phyloP scores from a whole-genome alignment of 495 filamentous ascomycete genomes.

The Oleoguttula mirabilis region DNA sequence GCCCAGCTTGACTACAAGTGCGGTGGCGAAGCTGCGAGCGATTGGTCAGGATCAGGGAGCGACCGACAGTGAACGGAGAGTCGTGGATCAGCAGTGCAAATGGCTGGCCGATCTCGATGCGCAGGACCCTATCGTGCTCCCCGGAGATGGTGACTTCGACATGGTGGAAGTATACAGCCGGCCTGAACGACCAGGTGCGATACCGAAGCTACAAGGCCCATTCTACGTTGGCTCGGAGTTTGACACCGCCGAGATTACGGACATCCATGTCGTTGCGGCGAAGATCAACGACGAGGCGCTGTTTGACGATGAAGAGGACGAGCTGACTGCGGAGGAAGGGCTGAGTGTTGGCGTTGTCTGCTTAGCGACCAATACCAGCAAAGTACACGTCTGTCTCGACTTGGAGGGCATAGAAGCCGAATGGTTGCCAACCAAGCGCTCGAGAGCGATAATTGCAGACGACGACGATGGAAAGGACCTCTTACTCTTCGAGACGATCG shows the following conservation, averaged over 20 bases:
- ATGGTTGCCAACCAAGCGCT: slow-evolving; percentile 52
- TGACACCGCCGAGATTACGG: slow-evolving; percentile 56
- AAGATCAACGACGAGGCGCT: slow-evolving; percentile 42
- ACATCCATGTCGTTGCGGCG: slow-evolving; percentile 45
- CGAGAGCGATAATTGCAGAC: slow-evolving; percentile 17
- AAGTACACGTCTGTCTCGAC: slow-evolving; percentile 68
- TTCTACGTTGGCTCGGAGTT: slow-evolving; percentile 57
- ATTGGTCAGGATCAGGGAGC: slow-evolving; percentile 45
- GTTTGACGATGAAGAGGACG: slow-evolving; percentile 40
- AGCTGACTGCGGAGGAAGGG: slow-evolving; percentile 44
- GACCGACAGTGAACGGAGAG: slow-evolving; percentile 44
- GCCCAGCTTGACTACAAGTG: slow-evolving; percentile 61
- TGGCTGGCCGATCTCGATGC: slow-evolving; percentile 76
- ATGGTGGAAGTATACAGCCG: slow-evolving; percentile 52
- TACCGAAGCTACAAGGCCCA: slow-evolving; percentile 75
- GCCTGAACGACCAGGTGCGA: slow-evolving; percentile 54
- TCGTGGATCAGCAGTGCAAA: slow-evolving; percentile 57
- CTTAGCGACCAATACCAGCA: slow-evolving; percentile 57
- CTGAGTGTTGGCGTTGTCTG: slow-evolving; percentile 64
- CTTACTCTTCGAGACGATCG: slow-evolving; percentile 19
- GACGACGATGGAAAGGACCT: slow-evolving; percentile 16
- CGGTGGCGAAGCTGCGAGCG: slow-evolving; percentile 52
- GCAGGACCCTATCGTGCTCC: slow-evolving; percentile 51
- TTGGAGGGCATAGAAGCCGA: slow-evolving; percentile 68
- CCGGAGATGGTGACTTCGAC: slow-evolving; percentile 28